phyloP scores from a whole-genome alignment of 495 filamentous ascomycete species.

The Aspergillus heteromorphus region DNA sequence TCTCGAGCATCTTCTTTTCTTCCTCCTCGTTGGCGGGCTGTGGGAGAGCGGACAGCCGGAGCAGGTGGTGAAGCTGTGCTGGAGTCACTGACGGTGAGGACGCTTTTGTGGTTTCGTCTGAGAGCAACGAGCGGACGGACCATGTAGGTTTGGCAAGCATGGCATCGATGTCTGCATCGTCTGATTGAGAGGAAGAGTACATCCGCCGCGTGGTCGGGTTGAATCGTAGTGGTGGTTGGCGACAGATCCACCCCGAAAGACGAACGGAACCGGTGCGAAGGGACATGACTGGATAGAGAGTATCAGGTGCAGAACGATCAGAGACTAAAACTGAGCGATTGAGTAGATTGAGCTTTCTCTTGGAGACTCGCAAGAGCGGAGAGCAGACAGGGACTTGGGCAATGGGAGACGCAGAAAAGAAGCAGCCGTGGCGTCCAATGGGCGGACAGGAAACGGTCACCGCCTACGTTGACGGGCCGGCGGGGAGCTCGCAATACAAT shows the following conservation, averaged over 20 bases:
- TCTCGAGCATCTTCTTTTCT: constrained; percentile 60
- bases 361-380: background rate
- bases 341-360: background rate
- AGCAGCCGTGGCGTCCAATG: background rate
- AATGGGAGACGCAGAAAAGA: background rate
- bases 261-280: constrained; percentile 15
- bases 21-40: constrained; percentile 54
- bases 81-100: constrained; percentile 37
- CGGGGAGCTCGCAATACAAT: background rate
- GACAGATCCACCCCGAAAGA: constrained; percentile 13
- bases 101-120: constrained; percentile 32
- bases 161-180: constrained; percentile 34
- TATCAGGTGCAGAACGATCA: background rate
- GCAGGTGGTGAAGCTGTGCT: constrained; percentile 71
- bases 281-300: constrained; percentile 2
- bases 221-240: constrained; percentile 1
- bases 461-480: constrained; percentile 4
- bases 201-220: constrained; percentile 9
- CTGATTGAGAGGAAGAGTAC: constrained; percentile 27
- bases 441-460: background rate
- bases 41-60: constrained; percentile 85
- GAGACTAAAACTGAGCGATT: background rate
- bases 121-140: constrained; percentile 78
- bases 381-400: background rate
- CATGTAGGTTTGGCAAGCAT: constrained; percentile 72